phyloP scores from a whole-genome alignment of 2,329 filamentous ascomycete genomes.

The Sclerotinia spermophila region DNA sequence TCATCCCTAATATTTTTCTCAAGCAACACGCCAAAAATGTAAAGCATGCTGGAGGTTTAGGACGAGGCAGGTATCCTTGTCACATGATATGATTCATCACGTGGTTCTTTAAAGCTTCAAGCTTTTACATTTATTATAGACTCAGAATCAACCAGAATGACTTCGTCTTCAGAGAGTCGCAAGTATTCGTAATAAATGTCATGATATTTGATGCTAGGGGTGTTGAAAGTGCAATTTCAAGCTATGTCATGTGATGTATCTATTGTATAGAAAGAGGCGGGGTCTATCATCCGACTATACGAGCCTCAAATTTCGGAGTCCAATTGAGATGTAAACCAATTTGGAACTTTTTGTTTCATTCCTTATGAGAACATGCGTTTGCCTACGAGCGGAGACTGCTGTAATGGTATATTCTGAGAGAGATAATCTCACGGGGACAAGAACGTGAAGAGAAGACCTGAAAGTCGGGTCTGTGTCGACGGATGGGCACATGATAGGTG shows the following conservation, averaged over 20 bases:
- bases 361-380: too few species aligned
- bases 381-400: too few species aligned
- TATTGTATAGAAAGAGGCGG: background rate
- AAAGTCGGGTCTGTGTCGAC: too few species aligned
- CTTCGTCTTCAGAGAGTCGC: fast-evolving
- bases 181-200: fast-evolving
- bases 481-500: too few species aligned
- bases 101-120: background rate
- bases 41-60: background rate
- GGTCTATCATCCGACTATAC: background rate
- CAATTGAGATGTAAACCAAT: fast-evolving
- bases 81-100: background rate
- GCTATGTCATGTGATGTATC: too few species aligned
- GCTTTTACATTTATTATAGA: too few species aligned
- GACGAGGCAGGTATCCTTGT: background rate
- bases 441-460: too few species aligned
- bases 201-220: background rate
- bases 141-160: background rate
- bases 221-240: too few species aligned
- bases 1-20: background rate
- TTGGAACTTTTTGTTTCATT: too few species aligned
- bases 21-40: background rate
- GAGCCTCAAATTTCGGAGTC: background rate
- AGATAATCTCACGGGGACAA: too few species aligned
- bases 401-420: too few species aligned